Conservation (phyloP, 768 basidiomycete species). For the Agrocybe praecox region DNA sequence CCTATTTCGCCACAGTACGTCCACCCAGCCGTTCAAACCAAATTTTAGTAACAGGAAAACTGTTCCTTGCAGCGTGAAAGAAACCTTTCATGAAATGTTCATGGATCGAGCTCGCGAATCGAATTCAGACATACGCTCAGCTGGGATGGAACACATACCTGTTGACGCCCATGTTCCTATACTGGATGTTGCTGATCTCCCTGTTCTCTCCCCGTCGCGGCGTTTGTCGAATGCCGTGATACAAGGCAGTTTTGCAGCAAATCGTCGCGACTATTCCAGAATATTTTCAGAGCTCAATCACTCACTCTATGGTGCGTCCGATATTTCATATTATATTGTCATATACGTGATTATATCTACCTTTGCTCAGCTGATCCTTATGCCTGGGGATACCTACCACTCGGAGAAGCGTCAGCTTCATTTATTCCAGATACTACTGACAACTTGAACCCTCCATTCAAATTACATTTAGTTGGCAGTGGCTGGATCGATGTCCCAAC, state of each 20-base stretch:
- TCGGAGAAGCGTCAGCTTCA: not conserved
- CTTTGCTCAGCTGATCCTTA: constrained; percentile 3
- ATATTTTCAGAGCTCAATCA: constrained; percentile 4
- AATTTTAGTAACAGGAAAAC: not conserved
- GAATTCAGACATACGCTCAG: not conserved
- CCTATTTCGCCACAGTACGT: constrained; percentile 7
- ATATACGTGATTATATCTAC: too few relatives aligned
- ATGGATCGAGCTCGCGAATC: not conserved
- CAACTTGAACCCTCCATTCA: constrained; percentile 2
- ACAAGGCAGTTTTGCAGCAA: constrained; percentile 3
- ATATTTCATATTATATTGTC: not conserved
- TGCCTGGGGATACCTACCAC: constrained; percentile 10
- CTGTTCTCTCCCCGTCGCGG: constrained; percentile 4
- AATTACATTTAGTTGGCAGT: constrained; percentile 12
- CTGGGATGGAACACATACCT: constrained; percentile 9
- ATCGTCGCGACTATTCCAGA: constrained; percentile 5
- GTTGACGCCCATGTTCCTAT: constrained; percentile 9
- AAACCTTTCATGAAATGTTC: constrained; percentile 1
- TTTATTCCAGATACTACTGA: constrained; percentile 2
- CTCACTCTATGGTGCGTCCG: not conserved
- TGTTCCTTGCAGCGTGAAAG: constrained; percentile 1
- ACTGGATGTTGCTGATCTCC: constrained; percentile 1
- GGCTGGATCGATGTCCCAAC: constrained; percentile 7
- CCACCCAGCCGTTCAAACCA: not conserved
- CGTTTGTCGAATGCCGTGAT: constrained; percentile 10